A percentile compares a stretch with the other conserved stretches of the same genome.
Conservation (phyloP, 352 stramenopile species). For the Halophytophthora polymorphica region DNA sequence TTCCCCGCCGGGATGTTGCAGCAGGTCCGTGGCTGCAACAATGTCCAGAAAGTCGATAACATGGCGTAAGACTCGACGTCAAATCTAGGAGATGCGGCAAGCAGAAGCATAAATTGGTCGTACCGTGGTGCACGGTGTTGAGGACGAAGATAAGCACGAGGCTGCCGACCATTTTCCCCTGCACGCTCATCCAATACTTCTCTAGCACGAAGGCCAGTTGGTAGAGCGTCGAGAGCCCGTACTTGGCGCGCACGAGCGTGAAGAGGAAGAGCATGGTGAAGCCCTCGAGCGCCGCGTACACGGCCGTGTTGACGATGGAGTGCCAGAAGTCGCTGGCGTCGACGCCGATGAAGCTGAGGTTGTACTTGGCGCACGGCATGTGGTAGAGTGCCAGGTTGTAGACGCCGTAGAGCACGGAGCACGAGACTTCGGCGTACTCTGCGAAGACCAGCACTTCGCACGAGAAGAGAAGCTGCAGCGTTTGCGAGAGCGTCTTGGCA, state of each 20-base stretch:
- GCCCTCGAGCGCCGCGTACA: conserved; percentile 13
- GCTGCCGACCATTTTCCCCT: conserved; percentile 22
- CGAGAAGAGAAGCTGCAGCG: conserved; percentile 16
- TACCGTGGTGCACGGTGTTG: conserved; percentile 14
- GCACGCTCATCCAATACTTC: conserved; percentile 26
- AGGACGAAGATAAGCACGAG: conserved; percentile 29
- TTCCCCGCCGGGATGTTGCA: too few species aligned
- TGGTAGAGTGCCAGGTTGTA: conserved; percentile 13
- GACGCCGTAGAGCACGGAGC: conserved; percentile 14
- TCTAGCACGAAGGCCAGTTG: conserved; percentile 32
- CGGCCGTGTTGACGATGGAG: conserved; percentile 3
- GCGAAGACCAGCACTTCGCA: conserved; percentile 15
- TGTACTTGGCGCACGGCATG: conserved; percentile 17
- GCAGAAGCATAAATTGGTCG: neutral
- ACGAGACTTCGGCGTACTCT: conserved; percentile 25
- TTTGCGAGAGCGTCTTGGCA: conserved; percentile 6
- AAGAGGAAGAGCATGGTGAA: conserved; percentile 17
- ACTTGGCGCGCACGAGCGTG: conserved; percentile 19
- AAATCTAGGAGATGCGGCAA: too few species aligned
- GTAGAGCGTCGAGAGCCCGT: conserved; percentile 22
- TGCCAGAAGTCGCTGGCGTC: neutral
- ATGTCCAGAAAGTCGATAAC: too few species aligned
- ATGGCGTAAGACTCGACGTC: too few species aligned
- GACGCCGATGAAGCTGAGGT: conserved; percentile 16
- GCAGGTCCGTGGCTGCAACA: too few species aligned